Evolutionary conservation across 208 protist genomes (phyloP), one percentile per base, ranked within the genome.

Genomic region (Trypanosoma cruzi): DNA sequence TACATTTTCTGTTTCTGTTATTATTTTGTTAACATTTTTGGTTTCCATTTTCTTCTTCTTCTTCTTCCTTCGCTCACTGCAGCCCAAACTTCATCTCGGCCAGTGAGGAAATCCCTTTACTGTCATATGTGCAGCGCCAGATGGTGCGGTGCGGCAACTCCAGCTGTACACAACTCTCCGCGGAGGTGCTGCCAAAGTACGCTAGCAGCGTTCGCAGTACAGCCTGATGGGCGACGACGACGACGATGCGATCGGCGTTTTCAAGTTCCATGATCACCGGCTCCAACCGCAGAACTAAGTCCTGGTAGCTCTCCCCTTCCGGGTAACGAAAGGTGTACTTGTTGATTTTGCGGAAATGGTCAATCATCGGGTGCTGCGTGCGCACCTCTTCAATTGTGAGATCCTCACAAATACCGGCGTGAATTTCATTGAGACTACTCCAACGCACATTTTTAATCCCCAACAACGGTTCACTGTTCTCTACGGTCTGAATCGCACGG

Each of bases 241-340:
- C 83, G 0, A 97, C 86, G 0, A 90, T 78, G 34, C 82, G 78
- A 54, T 97, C 80, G 1, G 90, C 79, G 60, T 94, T 93, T 73
- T 97, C 89, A 2, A 97, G 80, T 53, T 95, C 88, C 84, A 97
- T 91, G 50, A 97, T 94, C n/a, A 97, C 87, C 0, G 90, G 90
- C 74, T 97, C 89, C 22, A 97, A 80, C 0, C 92, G 89, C 61
- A 85, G 56, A 7, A 95, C 90, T 26, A 97, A 73, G 64, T 97
- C 92, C 57, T 97, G 90, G 55, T 97, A 97, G 67, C 86, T 94
- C 71, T 97, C 92, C 2, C 92, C 92, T 14, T 86, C 80, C 0
- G 92, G 92, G 71, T 97, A 97, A 49, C 92, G 90, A 55, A 93
- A 97, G 32, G 85, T 86, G 64, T 94, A 97, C 73, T 94, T 97